Evolutionary conservation across 73 alveolate species (phyloP).

Genomic region (Effrenium voratum): DNA sequence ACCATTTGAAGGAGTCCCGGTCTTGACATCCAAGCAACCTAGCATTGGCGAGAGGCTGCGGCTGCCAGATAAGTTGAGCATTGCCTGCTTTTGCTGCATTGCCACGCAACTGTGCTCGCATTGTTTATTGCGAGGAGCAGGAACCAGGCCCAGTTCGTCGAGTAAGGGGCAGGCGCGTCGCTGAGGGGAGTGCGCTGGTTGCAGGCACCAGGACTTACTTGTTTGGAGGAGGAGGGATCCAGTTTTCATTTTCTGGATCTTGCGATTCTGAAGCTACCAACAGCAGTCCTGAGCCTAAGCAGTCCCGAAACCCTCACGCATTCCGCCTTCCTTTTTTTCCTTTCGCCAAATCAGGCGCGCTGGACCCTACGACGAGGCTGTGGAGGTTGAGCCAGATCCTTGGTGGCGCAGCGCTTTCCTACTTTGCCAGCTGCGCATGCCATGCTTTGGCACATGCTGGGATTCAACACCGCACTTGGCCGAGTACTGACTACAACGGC

Average conservation of each 20-base stretch:
- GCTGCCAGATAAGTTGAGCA: too few relatives aligned
- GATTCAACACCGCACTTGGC: not conserved
- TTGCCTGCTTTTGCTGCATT: too few relatives aligned
- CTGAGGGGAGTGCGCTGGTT: too few relatives aligned
- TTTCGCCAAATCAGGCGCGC: conserved; percentile 35
- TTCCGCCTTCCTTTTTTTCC: too few relatives aligned
- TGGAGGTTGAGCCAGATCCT: conserved; percentile 42
- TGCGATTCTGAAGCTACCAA: not conserved
- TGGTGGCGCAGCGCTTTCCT: not conserved
- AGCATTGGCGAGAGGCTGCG: too few relatives aligned
- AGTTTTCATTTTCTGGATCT: not conserved
- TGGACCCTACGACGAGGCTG: conserved; percentile 36
- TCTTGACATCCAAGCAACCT: too few relatives aligned
- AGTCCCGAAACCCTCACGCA: not conserved
- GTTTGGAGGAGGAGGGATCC: too few relatives aligned
- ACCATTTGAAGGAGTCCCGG: too few relatives aligned
- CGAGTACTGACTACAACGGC: conserved; percentile 91
- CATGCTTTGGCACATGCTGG: not conserved
- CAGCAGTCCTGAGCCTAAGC: not conserved
- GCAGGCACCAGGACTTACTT: too few relatives aligned
- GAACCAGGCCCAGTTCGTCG: conserved; percentile 52
- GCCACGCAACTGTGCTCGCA: too few relatives aligned
- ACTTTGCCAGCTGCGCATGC: not conserved
- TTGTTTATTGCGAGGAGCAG: conserved; percentile 41
- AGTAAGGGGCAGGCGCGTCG: conserved; percentile 85